These are phyloP conservation scores for Monilinia fructicola DNA, from an alignment of 2,329 filamentous ascomycete genomes.

Conservation along the genomic window DNA sequence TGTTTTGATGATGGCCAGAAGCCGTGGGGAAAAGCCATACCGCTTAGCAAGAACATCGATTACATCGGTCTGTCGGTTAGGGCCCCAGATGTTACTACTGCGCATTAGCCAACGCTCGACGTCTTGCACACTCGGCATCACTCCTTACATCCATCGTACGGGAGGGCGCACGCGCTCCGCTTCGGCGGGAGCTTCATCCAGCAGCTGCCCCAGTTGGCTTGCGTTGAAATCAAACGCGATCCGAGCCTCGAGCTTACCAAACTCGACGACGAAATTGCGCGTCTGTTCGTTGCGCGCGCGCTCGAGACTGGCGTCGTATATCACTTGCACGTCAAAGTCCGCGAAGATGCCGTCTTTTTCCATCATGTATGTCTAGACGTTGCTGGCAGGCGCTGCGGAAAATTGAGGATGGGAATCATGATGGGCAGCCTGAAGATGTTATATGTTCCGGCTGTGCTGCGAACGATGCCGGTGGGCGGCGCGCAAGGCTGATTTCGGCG, in stretches of 20 bases:
- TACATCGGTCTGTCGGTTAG: slow-evolving; percentile 56
- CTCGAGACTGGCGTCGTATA: slow-evolving; percentile 48
- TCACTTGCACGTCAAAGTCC: slow-evolving; percentile 52
- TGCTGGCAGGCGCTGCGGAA: background rate
- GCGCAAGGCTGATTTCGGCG: slow-evolving; percentile 22
- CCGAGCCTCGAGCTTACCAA: slow-evolving; percentile 55
- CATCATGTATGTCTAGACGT: slow-evolving; percentile 25
- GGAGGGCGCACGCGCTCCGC: slow-evolving; percentile 42
- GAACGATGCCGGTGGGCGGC: background rate
- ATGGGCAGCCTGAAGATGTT: slow-evolving; percentile 8
- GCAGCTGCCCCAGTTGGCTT: slow-evolving; percentile 45
- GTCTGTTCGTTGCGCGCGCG: slow-evolving; percentile 46
- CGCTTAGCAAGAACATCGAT: slow-evolving; percentile 56
- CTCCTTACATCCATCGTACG: slow-evolving; percentile 68
- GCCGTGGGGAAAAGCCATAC: slow-evolving; percentile 67
- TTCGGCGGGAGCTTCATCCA: slow-evolving; percentile 37
- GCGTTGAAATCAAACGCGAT: slow-evolving; percentile 55
- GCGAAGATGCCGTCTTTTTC: slow-evolving; percentile 29
- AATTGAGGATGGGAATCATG: slow-evolving; percentile 15
- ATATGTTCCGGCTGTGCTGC: slow-evolving; percentile 10
- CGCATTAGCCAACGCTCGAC: slow-evolving; percentile 21
- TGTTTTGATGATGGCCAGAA: slow-evolving; percentile 63
- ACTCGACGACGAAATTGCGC: slow-evolving; percentile 65
- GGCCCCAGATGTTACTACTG: slow-evolving; percentile 67
- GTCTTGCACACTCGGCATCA: slow-evolving; percentile 7